Evolutionary conservation across 1,284 basidiomycete genomes (phyloP).

Genomic region (Sporisorium iseilematis-ciliati): DNA sequence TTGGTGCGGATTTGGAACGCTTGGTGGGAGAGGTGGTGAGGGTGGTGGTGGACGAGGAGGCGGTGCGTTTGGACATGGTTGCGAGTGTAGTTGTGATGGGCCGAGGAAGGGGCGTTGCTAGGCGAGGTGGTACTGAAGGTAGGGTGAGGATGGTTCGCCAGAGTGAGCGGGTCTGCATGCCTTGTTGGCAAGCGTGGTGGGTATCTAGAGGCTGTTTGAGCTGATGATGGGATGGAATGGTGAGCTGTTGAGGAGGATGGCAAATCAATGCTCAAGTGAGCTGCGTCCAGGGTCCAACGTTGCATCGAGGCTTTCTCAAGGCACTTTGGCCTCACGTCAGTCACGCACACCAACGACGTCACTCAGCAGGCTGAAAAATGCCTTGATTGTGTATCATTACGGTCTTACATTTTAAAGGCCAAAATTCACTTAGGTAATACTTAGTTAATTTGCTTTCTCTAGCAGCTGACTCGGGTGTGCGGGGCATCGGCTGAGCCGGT

Average conservation of each 20-base stretch:
- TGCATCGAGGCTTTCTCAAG: background rate
- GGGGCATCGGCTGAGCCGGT: conserved; percentile 35
- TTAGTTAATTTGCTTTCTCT: conserved; percentile 6
- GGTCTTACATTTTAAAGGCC: too few species aligned
- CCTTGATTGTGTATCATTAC: too few species aligned
- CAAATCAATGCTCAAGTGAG: conserved; percentile 1
- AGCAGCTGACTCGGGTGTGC: conserved; percentile 21
- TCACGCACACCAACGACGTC: conserved; percentile 1
- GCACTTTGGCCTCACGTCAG: conserved; percentile 25
- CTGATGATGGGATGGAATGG: background rate
- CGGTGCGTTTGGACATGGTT: conserved; percentile 25
- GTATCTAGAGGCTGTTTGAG: background rate
- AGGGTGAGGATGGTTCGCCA: background rate
- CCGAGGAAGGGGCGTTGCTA: background rate
- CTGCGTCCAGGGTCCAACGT: conserved; percentile 1
- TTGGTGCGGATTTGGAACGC: conserved; percentile 5
- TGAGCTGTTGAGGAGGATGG: conserved; percentile 7
- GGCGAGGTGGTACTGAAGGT: background rate
- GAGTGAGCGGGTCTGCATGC: background rate
- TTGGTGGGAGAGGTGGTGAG: background rate
- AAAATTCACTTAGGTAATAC: conserved; percentile 41
- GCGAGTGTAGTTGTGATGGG: background rate
- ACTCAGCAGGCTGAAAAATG: background rate
- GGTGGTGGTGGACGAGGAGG: background rate
- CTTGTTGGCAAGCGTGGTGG: background rate